These are phyloP conservation scores for Xylaria sp. DNA, from an alignment of 2,329 filamentous ascomycete genomes.

Conservation along the genomic window DNA sequence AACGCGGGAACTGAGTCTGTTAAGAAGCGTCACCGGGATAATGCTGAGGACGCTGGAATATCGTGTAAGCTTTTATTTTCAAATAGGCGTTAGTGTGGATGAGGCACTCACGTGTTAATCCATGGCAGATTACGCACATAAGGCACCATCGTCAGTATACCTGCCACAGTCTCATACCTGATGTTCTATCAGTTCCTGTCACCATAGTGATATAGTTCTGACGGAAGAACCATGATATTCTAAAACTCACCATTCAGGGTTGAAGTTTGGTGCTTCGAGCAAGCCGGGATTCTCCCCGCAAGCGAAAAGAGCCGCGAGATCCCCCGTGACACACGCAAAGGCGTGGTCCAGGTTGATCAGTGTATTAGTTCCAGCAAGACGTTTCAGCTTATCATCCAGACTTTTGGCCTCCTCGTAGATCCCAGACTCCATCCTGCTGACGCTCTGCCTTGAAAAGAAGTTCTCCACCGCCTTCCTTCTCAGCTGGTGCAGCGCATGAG, in stretches of 20 bases:
- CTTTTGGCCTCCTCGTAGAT: background rate
- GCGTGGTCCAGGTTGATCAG: constrained; percentile 28
- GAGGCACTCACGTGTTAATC: background rate
- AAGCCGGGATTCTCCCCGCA: constrained; percentile 21
- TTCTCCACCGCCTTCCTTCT: background rate
- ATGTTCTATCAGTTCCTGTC: too few relatives aligned
- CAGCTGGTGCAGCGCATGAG: background rate
- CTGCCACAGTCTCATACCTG: background rate
- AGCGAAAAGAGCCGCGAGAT: constrained; percentile 24
- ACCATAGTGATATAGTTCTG: too few relatives aligned
- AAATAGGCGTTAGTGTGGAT: background rate
- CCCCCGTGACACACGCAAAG: constrained; percentile 21
- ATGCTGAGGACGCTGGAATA: background rate
- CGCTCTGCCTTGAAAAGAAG: background rate
- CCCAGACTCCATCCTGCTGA: background rate
- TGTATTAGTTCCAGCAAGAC: background rate
- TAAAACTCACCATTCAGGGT: constrained; percentile 8
- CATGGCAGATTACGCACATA: background rate
- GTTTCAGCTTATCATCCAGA: background rate
- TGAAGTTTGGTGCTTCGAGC: constrained; percentile 14
- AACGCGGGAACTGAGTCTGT: too few relatives aligned
- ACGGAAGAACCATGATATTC: too few relatives aligned
- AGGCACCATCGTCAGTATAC: background rate
- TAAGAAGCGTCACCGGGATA: background rate
- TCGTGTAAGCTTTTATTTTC: background rate